Evolutionary conservation across 75 land plant genomes (phyloP).

Genomic region (Azolla pinnata): DNA sequence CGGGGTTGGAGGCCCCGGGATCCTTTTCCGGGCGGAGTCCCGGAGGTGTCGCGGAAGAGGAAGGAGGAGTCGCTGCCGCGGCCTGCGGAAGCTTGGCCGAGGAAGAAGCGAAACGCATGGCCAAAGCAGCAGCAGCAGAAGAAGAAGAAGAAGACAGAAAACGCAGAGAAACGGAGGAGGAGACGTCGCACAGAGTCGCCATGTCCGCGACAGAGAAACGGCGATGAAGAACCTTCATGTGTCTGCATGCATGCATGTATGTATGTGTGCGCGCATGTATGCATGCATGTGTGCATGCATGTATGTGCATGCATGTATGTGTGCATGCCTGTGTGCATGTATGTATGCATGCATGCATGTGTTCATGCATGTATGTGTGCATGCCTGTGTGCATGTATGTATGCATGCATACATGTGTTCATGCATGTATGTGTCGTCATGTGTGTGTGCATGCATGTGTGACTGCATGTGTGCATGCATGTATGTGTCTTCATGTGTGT

Average conservation of each 20-base stretch:
- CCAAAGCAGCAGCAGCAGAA: too few relatives aligned
- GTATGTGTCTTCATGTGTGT: neutral
- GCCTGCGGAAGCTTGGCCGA: too few relatives aligned
- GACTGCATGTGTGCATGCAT: neutral
- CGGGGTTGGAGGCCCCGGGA: too few relatives aligned
- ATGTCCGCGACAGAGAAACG: too few relatives aligned
- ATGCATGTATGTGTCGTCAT: neutral
- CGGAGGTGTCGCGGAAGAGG: too few relatives aligned
- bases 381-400: neutral
- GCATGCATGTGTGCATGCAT: neutral
- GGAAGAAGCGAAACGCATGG: too few relatives aligned
- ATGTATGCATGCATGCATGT: neutral
- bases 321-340: neutral
- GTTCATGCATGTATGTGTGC: neutral
- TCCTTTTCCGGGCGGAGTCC: too few relatives aligned
- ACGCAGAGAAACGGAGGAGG: too few relatives aligned
- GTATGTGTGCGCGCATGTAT: neutral
- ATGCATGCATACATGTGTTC: neutral
- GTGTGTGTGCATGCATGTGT: neutral
- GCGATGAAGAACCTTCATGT: too few relatives aligned
- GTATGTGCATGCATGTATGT: neutral
- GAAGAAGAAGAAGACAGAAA: too few relatives aligned
- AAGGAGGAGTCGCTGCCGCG: too few relatives aligned
- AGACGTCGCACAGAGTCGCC: too few relatives aligned
- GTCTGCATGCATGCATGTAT: slow-evolving; percentile 1